Evolutionary conservation across 2,329 filamentous ascomycete species (phyloP), one percentile per base, ranked within the genome.

Genomic region (Allantophomopsis lycopodina): DNA sequence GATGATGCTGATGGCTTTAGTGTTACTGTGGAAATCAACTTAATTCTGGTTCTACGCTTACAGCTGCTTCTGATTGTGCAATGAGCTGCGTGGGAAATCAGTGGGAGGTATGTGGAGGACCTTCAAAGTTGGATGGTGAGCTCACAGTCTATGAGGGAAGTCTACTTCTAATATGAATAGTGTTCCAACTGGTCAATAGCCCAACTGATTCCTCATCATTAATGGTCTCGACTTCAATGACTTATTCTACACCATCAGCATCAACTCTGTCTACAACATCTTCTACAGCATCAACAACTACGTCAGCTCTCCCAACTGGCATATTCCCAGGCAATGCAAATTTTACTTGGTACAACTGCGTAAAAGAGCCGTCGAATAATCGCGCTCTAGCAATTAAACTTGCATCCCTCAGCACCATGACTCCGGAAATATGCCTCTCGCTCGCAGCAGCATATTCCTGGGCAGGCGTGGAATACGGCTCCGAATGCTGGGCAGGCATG

Each of bases 31-130:
- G 35, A 8, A 17, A 36, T 18, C 21, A n/a, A 14, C 34, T 40
- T 32, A 31, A 30, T 30, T 12, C 39, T 32, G 37, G 37, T 18
- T n/a, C 37, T 15, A 17, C 12, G 12, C 7, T 13, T 15, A 36
- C 39, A 8, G n/a, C 39, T 17, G 11, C 31, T 12, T 35, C 13
- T 20, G 31, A 31, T 6, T 43, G 41, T 23, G 20, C 12, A n/a
- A 38, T 37, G 31, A 38, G 20, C 21, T 43, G 41, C n/a, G 18
- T 12, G 8, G 21, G 23, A 16, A 34, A 43, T 14, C 35, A 38
- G 17, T 43, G 16, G n/a, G 16, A 40, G 13, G 21, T 38, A n/a
- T 43, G 41, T 16, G 39, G 41, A 28, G 41, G 41, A 14, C 35
- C 35, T 20, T 37, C 30, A 11, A 35, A 28, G 21, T 28, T 41